Evolutionary conservation across 192 early-diverging fungal genomes (phyloP).

Genomic region (Podila minutissima): DNA sequence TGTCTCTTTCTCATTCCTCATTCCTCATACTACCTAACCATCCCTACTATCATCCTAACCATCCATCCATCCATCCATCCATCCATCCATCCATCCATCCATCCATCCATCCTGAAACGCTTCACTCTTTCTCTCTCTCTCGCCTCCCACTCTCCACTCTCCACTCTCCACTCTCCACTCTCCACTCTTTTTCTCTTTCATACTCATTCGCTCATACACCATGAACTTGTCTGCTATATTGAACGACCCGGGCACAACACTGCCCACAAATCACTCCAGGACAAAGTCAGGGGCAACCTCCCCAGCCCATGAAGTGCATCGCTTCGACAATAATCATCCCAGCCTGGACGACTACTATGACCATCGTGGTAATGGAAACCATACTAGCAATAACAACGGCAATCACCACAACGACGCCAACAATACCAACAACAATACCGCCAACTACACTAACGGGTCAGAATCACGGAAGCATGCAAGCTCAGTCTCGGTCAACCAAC

Average conservation of each 20-base stretch:
- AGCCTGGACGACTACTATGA: slow-evolving; percentile 4
- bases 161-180: no score
- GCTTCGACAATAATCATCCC: neutral
- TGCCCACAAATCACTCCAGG: neutral
- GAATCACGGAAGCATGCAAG: slow-evolving; percentile 36
- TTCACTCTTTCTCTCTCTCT: slow-evolving; percentile 4
- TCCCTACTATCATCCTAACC: neutral
- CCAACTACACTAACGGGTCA: neutral
- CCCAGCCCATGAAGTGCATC: neutral
- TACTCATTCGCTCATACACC: neutral
- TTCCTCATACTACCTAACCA: no score
- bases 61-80: neutral
- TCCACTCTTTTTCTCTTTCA: no score
- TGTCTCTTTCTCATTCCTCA: slow-evolving; percentile 2
- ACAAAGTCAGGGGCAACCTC: neutral
- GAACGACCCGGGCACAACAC: neutral
- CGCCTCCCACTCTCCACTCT: neutral
- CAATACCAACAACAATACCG: neutral
- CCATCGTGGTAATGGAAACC: neutral
- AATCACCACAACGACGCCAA: neutral
- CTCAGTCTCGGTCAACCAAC: slow-evolving; percentile 37
- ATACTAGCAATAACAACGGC: slow-evolving; percentile 6
- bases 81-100: neutral
- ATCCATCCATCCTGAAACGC: neutral
- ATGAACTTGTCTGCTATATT: neutral